Evolutionary conservation across 345 rosid genomes (phyloP).

Genomic region (Melaleuca alternifolia): DNA sequence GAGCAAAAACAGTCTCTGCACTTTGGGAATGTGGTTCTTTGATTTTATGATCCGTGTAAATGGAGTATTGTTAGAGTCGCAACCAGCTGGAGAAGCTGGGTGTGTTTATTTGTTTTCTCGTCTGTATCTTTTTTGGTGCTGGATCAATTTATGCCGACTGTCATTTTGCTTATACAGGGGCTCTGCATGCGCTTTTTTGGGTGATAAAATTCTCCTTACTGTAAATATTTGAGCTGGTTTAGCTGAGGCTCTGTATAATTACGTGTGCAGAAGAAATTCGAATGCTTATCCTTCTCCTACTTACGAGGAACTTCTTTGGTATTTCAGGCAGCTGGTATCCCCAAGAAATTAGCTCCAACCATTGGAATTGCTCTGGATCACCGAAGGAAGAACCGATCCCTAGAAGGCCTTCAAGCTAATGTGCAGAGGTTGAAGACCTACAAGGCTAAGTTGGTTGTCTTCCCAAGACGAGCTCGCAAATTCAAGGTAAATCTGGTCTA

Average conservation of each 20-base stretch:
- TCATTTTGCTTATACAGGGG: neutral
- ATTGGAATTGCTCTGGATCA: constrained; percentile 72
- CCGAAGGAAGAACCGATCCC: constrained; percentile 56
- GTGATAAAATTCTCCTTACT: neutral
- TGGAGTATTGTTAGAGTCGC: neutral
- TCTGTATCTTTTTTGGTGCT: neutral
- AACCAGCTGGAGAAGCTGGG: neutral
- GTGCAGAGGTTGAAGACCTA: constrained; percentile 81
- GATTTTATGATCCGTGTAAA: neutral
- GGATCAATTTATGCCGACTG: neutral
- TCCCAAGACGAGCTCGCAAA: constrained; percentile 72
- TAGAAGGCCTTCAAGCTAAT: constrained; percentile 64
- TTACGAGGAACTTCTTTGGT: neutral
- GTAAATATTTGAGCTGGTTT: neutral
- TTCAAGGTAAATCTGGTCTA: constrained; percentile 34
- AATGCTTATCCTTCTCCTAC: neutral
- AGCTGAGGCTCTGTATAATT: neutral
- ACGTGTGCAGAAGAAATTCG: neutral
- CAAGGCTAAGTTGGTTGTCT: constrained; percentile 78
- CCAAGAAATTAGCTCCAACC: constrained; percentile 68
- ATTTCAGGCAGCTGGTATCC: constrained; percentile 44
- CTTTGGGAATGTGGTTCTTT: neutral
- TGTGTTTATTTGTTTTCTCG: neutral
- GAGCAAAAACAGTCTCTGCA: neutral
- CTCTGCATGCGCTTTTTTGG: neutral